phyloP scores from a whole-genome alignment of 345 rosid genomes.

The Orychophragmus violaceus region DNA sequence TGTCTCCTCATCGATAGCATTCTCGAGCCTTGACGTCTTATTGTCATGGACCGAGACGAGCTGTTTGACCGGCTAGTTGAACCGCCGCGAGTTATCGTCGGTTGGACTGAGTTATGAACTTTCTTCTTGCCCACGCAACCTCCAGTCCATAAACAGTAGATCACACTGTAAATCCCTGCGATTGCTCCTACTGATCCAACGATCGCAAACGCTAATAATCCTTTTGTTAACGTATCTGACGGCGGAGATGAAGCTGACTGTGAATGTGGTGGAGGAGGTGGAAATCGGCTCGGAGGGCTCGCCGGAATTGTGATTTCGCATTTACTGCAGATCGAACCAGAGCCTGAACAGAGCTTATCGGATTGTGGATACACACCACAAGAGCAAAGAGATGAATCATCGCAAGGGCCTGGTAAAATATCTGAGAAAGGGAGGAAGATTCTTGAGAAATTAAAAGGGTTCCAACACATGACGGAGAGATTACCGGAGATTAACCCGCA shows the following conservation, averaged over 20 bases:
- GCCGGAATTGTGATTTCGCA: slow-evolving; percentile 21
- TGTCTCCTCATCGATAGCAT: slow-evolving; percentile 65
- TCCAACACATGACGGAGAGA: slow-evolving; percentile 68
- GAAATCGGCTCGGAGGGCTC: not conserved
- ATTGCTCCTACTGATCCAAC: slow-evolving; percentile 68
- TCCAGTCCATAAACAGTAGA: slow-evolving; percentile 72
- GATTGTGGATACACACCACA: slow-evolving; percentile 49
- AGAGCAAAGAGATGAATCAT: slow-evolving; percentile 31
- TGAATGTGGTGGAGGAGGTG: not conserved
- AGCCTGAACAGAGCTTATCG: slow-evolving; percentile 42
- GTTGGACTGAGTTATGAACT: slow-evolving; percentile 89
- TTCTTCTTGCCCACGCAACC: slow-evolving; percentile 77
- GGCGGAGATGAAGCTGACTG: slow-evolving; percentile 17
- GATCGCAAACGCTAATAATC: slow-evolving; percentile 63
- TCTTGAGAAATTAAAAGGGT: slow-evolving; percentile 25
- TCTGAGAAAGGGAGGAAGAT: slow-evolving; percentile 33
- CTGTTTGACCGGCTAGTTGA: slow-evolving; percentile 49
- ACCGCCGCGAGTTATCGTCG: slow-evolving; percentile 66
- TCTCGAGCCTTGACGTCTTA: slow-evolving; percentile 74
- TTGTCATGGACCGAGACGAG: slow-evolving; percentile 59
- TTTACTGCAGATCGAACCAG: slow-evolving; percentile 47
- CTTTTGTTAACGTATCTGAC: slow-evolving; percentile 39
- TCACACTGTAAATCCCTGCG: slow-evolving; percentile 51
- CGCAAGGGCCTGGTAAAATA: slow-evolving; percentile 79
- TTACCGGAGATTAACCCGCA: slow-evolving; percentile 55